Conservation (phyloP, 352 stramenopile genomes). For the Phytopythium aichiense region DNA sequence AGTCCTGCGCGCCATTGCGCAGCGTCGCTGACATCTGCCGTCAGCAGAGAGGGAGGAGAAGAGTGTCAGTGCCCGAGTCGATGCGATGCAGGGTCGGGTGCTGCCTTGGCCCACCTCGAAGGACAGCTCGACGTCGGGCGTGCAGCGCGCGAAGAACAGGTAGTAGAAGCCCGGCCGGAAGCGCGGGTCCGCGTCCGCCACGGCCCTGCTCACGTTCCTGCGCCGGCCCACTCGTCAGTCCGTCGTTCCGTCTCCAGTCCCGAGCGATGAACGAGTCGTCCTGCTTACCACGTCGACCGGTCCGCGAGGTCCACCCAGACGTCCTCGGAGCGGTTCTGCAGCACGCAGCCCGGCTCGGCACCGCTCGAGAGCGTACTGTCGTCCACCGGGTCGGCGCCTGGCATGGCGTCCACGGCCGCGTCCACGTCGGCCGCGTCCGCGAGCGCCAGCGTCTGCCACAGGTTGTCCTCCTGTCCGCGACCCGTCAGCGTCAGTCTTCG, state of each 20-base stretch:
- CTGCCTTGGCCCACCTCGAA: constrained; percentile 59
- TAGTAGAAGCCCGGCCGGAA: constrained; percentile 80
- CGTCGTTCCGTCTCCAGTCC: background rate
- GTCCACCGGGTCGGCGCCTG: constrained; percentile 13
- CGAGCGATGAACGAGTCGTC: too few relatives aligned
- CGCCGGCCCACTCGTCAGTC: background rate
- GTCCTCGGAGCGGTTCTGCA: constrained; percentile 45
- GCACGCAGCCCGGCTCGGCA: constrained; percentile 29
- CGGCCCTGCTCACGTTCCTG: constrained; percentile 40
- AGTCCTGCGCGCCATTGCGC: constrained; percentile 74
- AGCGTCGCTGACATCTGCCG: constrained; percentile 80
- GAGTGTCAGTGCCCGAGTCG: too few relatives aligned
- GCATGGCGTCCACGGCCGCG: constrained; percentile 10
- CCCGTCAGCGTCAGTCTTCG: background rate
- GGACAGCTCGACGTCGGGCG: constrained; percentile 62
- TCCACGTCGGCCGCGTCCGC: constrained; percentile 28
- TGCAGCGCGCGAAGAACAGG: constrained; percentile 84
- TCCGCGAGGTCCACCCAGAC: constrained; percentile 62
- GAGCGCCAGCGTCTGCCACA: constrained; percentile 53
- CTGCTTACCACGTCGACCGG: constrained; percentile 32
- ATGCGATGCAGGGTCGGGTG: too few relatives aligned
- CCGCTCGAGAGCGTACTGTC: background rate
- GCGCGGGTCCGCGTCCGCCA: constrained; percentile 17
- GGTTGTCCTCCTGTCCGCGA: constrained; percentile 31
- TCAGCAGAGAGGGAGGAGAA: background rate